Conservation (phyloP, 2,329 filamentous ascomycete species). For the Penicillium occitanis region DNA sequence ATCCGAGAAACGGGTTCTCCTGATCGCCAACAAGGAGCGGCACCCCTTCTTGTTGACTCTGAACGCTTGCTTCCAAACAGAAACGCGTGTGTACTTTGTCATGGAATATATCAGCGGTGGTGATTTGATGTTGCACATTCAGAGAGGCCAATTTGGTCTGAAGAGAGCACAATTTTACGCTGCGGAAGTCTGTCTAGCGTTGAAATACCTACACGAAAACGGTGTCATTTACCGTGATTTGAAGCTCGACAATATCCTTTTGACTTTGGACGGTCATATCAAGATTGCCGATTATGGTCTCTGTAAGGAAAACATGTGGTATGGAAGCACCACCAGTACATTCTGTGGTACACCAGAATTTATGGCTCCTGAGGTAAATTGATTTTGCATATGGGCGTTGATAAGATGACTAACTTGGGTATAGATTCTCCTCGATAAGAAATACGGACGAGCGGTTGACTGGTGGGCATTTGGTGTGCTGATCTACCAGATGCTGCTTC, state of each 20-base stretch:
- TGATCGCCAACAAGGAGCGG: constrained; percentile 94
- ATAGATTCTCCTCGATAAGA: constrained; percentile 94
- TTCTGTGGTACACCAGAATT: constrained; percentile 99
- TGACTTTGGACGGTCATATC: constrained; percentile 94
- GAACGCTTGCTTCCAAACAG: constrained; percentile 98
- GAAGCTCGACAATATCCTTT: constrained; percentile 83
- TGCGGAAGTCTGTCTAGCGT: constrained; percentile 89
- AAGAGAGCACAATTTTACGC: constrained; percentile 99
- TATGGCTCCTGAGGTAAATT: constrained; percentile 89
- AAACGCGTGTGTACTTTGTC: constrained; percentile 97
- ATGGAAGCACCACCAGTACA: constrained; percentile 90
- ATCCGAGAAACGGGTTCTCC: constrained; percentile 95
- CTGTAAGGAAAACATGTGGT: constrained; percentile 99
- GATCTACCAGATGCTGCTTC: constrained; percentile 99
- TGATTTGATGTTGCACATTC: constrained; percentile 98
- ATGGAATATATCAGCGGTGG: constrained; percentile 99
- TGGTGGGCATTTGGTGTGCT: constrained; percentile 99
- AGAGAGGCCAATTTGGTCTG: constrained; percentile 90
- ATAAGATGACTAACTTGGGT: constrained; percentile 26
- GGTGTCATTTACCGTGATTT: constrained; percentile 92
- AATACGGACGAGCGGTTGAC: constrained; percentile 94
- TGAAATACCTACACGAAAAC: constrained; percentile 99
- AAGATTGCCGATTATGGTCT: constrained; percentile 98
- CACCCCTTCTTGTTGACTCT: constrained; percentile 94
- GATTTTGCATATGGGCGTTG: neutral